These are phyloP conservation scores for Paracoccidioides lutzii DNA, from an alignment of 2,329 filamentous ascomycete genomes.

Conservation along the genomic window DNA sequence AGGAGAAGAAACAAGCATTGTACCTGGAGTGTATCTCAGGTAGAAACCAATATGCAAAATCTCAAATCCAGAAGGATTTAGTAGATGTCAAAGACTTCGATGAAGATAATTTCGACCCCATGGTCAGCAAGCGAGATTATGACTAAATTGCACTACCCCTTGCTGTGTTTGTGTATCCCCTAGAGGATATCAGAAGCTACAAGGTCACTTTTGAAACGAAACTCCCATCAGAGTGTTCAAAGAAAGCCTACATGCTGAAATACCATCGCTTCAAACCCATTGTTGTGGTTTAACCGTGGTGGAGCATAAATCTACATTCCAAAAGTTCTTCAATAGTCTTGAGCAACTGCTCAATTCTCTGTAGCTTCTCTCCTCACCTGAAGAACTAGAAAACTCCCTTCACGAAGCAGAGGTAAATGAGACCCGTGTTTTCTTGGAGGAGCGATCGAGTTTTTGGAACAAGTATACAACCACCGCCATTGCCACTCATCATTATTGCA, in stretches of 20 bases:
- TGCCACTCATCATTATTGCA: not conserved
- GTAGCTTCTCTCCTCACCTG: conserved; percentile 34
- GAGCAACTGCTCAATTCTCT: conserved; percentile 42
- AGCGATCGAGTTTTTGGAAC: not conserved
- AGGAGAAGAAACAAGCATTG: conserved; percentile 18
- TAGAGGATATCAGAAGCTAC: conserved; percentile 50
- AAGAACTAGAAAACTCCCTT: conserved; percentile 26
- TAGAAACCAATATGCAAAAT: conserved; percentile 44
- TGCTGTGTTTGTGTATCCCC: conserved; percentile 52
- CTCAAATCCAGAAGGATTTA: conserved; percentile 46
- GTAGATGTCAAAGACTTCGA: conserved; percentile 21
- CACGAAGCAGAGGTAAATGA: conserved; percentile 31
- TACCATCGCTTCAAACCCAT: conserved; percentile 46
- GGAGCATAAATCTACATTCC: conserved; percentile 33
- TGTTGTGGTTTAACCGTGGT: conserved; percentile 45
- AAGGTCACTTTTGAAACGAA: conserved; percentile 43
- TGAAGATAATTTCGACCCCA: conserved; percentile 43
- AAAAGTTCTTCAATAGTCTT: conserved; percentile 40
- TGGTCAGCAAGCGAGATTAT: conserved; percentile 45
- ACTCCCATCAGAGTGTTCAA: conserved; percentile 41
- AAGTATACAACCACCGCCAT: not conserved
- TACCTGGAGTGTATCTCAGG: conserved; percentile 36
- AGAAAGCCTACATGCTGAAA: conserved; percentile 42
- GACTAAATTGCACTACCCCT: conserved; percentile 42
- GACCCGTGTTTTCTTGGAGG: conserved; percentile 27